Evolutionary conservation across 73 alveolate species (phyloP), one percentile per base, ranked within the genome.

Genomic region (Diophrys sp.): DNA sequence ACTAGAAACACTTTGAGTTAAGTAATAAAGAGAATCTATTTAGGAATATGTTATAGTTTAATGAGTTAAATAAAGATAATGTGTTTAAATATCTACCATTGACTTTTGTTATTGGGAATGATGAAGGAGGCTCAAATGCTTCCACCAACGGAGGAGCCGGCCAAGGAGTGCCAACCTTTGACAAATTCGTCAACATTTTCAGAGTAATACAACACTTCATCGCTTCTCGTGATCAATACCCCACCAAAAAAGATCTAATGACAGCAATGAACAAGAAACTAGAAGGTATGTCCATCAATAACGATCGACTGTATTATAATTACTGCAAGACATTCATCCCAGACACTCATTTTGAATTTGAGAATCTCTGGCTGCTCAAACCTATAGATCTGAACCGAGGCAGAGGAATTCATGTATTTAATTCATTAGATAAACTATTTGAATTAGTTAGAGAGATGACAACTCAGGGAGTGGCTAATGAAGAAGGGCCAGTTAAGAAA

Each of bases 321-420:
- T 74, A 31, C 76, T 30, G 80, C 18, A 68, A 68, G 54, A 29
- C 75, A 2, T 2, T 18, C 26, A 54, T 68, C 23, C 90, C 90
- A 8, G 23, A 30, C 55, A 30, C 73, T 23, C 90, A 82, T 34
- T 82, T 68, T 67, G 75, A 56, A 31, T 82, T 82, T 27, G 73
- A 54, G 23, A 86, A 86, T 56, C 68, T 80, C 31, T 86, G 93
- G 93, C 70, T 92, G 14, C 83, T 92, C 25, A 92, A 92, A 71
- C 94, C 97, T n/a, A 92, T 95, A 0, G 82, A 80, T 73, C 78
- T 89, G 33, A 92, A 92, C 67, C 25, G 97, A 69, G 97, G 97
- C 2, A 92, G 97, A 77, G 97, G 97, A 33, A 92, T 92, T 66
- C 90, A 89, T 55, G 91, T 92, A 33, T 92, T 92, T 67, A 87